Base-by-base conservation (phyloP, 257 asterid genomes). In the Solanum dulcamara region DNA sequence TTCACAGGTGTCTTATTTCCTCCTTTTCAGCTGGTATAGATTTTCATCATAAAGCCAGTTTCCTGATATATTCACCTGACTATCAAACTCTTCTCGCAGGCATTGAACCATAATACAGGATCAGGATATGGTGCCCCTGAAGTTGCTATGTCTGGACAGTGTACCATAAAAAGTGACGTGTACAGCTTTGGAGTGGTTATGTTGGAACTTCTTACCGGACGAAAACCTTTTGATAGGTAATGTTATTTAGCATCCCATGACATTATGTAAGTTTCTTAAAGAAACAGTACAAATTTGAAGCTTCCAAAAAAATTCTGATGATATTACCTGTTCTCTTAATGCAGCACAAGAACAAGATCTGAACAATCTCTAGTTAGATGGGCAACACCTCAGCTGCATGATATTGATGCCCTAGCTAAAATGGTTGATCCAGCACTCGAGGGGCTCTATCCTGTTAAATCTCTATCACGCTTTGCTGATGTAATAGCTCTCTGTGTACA, bases 371-470 rank as follows among this genome's bases (percentile, higher is more conserved):
- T 96, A 87, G 99, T 96, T 79, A 93, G 97, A 44, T 96, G 99
- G 99, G 98, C 98, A 0, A 92, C 98, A 22, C 99, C 99, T 51
- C 98, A 95, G 90, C 97, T 96, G 90, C 99, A 96, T 67, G 98
- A 96, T 84, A 95, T 96, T 20, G 99, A 96, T 59, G 98, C 99
- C 50, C 91, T 96, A 81, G 75, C 95, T 24, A 96, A 95, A 91
- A 96, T 96, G 99, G 99, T 95, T 33, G 99, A 96, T 87, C 98
- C 98, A 12, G 95, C 96, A 81, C 98, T 96, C 30, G 91, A 95
- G 81, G 97, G 99, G 70, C 95, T 96, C 48, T 96, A 94, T 40
- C 99, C 99, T 1, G 94, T 93, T 75, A 96, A 95, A 87, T 94
- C 99, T 30, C 95, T 96, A 84, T 96, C 99, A 26, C 97, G 98